Evolutionary conservation across 306 rosid genomes (phyloP).

Genomic region (Calophaca sinica): DNA sequence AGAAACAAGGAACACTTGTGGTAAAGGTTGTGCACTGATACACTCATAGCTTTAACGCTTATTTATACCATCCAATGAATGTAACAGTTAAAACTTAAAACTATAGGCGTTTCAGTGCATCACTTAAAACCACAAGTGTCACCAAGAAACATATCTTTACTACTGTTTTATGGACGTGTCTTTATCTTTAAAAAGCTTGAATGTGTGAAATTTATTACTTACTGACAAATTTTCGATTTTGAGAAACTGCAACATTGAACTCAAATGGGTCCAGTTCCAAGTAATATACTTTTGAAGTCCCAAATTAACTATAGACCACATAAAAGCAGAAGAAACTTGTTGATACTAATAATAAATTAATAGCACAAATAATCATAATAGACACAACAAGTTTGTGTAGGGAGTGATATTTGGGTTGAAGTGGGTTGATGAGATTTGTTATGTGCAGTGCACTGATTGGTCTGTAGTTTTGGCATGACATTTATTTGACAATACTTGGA

Average conservation of each 20-base stretch:
- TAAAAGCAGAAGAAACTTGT: too few species aligned
- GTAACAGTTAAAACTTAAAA: neutral
- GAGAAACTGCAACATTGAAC: neutral
- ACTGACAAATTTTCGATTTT: neutral
- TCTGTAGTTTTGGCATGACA: neutral
- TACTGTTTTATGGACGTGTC: slow-evolving; percentile 10
- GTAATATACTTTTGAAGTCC: too few species aligned
- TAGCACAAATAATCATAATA: too few species aligned
- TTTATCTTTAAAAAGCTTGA: slow-evolving; percentile 5
- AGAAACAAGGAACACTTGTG: slow-evolving; percentile 3
- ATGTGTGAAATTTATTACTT: slow-evolving; percentile 4
- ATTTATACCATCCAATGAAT: neutral
- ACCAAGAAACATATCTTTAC: neutral
- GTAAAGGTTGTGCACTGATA: slow-evolving; percentile 4
- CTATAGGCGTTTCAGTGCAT: neutral
- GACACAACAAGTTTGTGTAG: too few species aligned
- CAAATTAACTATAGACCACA: too few species aligned
- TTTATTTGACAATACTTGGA: slow-evolving; percentile 8
- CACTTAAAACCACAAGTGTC: slow-evolving; percentile 4
- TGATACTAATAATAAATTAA: too few species aligned
- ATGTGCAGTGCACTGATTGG: too few species aligned
- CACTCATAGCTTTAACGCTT: neutral
- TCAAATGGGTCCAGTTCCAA: slow-evolving; percentile 3
- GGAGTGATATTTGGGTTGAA: too few species aligned
- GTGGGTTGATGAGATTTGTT: too few species aligned